These are phyloP conservation scores for Balamuthia mandrillaris DNA, from an alignment of 208 protist genomes.

Conservation along the genomic window DNA sequence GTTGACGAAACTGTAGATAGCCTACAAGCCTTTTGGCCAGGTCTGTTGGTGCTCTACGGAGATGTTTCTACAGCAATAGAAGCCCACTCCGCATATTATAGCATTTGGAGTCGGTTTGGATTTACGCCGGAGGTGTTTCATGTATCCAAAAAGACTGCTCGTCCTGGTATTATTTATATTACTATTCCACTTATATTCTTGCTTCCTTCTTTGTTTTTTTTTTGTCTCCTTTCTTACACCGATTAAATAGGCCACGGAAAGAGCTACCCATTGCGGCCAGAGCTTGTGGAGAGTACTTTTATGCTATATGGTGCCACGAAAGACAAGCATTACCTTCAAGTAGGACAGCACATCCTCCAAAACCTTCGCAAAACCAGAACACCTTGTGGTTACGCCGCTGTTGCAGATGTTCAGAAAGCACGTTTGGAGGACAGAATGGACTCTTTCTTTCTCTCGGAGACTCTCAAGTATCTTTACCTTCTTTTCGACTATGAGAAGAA, in stretches of 20 bases:
- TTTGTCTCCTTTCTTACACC: background rate
- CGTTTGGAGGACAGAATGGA: slow-evolving; percentile 88
- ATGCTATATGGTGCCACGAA: slow-evolving; percentile 75
- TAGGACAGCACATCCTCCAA: slow-evolving; percentile 42
- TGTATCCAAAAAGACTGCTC: background rate
- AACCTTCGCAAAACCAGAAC: background rate
- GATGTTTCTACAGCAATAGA: slow-evolving; percentile 70
- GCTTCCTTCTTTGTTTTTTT: no score
- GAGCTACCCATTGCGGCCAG: slow-evolving; percentile 80
- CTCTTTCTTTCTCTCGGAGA: slow-evolving; percentile 87
- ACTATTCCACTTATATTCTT: no score
- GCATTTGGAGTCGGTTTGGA: slow-evolving; percentile 74
- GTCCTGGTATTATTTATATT: no score
- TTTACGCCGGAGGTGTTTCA: slow-evolving; percentile 75
- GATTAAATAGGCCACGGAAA: background rate
- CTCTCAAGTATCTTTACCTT: slow-evolving; percentile 92
- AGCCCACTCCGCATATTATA: slow-evolving; percentile 65
- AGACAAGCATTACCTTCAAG: slow-evolving; percentile 38
- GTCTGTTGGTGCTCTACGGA: slow-evolving; percentile 60
- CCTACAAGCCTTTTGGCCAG: slow-evolving; percentile 62
- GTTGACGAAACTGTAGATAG: slow-evolving; percentile 55
- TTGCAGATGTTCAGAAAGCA: no score
- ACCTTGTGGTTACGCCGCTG: slow-evolving; percentile 63
- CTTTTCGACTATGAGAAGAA: slow-evolving; percentile 73
- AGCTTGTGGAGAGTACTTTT: slow-evolving; percentile 80